A percentile compares a stretch with the other conserved stretches of the same genome.
Evolutionary conservation across 2,329 filamentous ascomycete genomes (phyloP).

Genomic region (Akanthomyces lecanii): DNA sequence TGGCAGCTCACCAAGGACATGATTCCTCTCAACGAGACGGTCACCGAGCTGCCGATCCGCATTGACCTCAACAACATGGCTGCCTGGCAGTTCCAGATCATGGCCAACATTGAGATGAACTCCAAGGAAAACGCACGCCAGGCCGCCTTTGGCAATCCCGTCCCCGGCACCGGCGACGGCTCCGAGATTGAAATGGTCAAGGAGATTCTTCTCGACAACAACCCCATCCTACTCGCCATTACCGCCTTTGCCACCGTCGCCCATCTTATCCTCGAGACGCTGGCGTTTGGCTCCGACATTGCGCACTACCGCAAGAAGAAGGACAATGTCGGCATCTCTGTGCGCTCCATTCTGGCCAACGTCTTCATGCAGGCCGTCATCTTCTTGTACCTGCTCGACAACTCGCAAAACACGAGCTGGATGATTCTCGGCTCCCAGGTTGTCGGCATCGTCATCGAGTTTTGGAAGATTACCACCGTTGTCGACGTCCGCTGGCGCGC

Average conservation of each 20-base stretch:
- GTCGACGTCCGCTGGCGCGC: constrained; percentile 81
- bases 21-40: constrained; percentile 85
- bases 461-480: constrained; percentile 95
- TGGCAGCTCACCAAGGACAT: constrained; percentile 94
- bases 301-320: constrained; percentile 99
- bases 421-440: constrained; percentile 96
- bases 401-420: constrained; percentile 96
- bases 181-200: constrained; percentile 97
- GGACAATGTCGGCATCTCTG: constrained; percentile 93
- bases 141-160: constrained; percentile 66
- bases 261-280: constrained; percentile 91
- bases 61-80: constrained; percentile 78
- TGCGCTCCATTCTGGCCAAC: constrained; percentile 93
- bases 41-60: constrained; percentile 74
- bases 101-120: constrained; percentile 80
- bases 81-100: constrained; percentile 85
- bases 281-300: constrained; percentile 97
- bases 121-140: constrained; percentile 78
- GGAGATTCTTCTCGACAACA: constrained; percentile 89
- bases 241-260: constrained; percentile 81
- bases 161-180: constrained; percentile 79
- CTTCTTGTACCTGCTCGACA: constrained; percentile 94
- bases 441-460: constrained; percentile 65
- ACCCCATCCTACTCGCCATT: constrained; percentile 81
- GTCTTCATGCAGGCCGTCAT: constrained; percentile 97